A percentile compares a stretch with the other conserved stretches of the same genome.
Evolutionary conservation across 495 filamentous ascomycete genomes (phyloP).

Genomic region (Durotheca rogersii): DNA sequence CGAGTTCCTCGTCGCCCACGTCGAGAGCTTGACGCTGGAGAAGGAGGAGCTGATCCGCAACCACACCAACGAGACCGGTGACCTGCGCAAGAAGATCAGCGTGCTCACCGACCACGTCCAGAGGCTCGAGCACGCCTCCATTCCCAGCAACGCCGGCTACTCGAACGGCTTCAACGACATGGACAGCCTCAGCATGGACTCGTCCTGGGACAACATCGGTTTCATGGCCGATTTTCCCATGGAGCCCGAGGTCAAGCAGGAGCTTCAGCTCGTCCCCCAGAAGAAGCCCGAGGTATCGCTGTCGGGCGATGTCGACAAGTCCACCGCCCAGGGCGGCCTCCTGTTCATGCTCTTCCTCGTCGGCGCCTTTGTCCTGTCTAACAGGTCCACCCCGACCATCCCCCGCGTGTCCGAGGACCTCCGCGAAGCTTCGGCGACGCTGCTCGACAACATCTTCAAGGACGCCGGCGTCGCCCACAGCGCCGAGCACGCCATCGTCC

Average conservation of each 20-base stretch:
- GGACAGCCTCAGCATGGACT: conserved; percentile 78
- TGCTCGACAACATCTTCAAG: conserved; percentile 85
- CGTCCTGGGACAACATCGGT: conserved; percentile 76
- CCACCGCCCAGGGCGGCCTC: conserved; percentile 62
- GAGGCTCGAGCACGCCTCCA: conserved; percentile 66
- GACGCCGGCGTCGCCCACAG: conserved; percentile 64
- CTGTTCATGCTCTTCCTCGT: conserved; percentile 89
- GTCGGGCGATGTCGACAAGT: conserved; percentile 58
- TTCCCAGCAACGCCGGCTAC: conserved; percentile 60
- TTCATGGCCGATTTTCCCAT: conserved; percentile 64
- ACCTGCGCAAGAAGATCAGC: conserved; percentile 93
- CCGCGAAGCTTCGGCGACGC: conserved; percentile 83
- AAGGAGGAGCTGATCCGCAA: conserved; percentile 87
- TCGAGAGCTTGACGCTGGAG: conserved; percentile 75
- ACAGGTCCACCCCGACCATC: conserved; percentile 65
- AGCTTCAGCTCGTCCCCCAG: conserved; percentile 57
- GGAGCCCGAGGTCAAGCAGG: conserved; percentile 56
- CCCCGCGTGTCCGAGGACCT: conserved; percentile 91
- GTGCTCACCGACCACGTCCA: conserved; percentile 84
- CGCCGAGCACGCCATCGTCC: conserved; percentile 45
- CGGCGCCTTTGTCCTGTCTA: conserved; percentile 94
- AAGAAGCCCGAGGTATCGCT: conserved; percentile 57
- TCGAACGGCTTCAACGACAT: conserved; percentile 73
- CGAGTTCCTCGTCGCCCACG: conserved; percentile 70
- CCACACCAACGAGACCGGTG: conserved; percentile 91